These are phyloP conservation scores for Vitellaria paradoxa DNA, from an alignment of 179 eudicot species.

Conservation along the genomic window DNA sequence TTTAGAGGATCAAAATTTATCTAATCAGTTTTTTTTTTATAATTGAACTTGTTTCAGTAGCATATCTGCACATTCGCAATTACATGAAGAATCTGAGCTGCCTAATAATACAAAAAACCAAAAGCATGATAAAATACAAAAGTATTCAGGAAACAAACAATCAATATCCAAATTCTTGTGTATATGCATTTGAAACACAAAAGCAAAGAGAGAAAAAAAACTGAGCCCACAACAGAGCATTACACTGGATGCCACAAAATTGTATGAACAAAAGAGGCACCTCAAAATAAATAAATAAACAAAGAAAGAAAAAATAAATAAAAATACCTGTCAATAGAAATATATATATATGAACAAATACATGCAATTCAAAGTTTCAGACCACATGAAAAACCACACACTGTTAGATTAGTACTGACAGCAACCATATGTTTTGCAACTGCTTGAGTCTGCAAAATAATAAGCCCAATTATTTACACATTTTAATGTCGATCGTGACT, in stretches of 20 bases:
- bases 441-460: slow-evolving; percentile 64
- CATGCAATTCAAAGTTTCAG: not conserved
- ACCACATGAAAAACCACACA: slow-evolving; percentile 20
- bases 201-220: not conserved
- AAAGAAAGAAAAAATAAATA: not conserved
- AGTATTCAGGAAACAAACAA: not conserved
- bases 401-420: slow-evolving; percentile 95
- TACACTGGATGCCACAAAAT: not conserved
- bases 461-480: not conserved
- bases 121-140: not conserved
- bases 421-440: slow-evolving; percentile 99
- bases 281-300: not conserved
- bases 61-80: not conserved
- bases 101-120: not conserved
- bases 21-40: not conserved
- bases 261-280: not conserved
- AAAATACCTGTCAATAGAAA: not conserved
- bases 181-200: not conserved
- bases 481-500: not conserved
- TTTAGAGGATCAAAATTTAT: not conserved
- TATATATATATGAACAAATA: not conserved
- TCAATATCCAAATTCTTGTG: not conserved
- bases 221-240: not conserved
- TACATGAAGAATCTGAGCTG: not conserved
- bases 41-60: not conserved